Evolutionary conservation across 2,329 filamentous ascomycete genomes (phyloP), one percentile per base, ranked within the genome.

Genomic region (Cladophialophora yegresii): DNA sequence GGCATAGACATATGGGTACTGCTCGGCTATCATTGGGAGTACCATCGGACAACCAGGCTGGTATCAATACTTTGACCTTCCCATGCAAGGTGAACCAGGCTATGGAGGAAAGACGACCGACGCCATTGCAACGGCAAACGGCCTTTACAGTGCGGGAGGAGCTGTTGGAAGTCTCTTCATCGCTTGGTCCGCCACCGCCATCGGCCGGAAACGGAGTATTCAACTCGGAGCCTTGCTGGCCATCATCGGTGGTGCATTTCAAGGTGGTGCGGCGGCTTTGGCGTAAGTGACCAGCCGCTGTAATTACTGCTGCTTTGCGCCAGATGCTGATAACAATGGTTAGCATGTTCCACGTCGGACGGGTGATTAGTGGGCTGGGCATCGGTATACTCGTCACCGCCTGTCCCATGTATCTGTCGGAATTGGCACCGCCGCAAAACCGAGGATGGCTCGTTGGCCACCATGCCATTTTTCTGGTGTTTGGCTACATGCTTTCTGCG

Each of bases 21-120:
- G 72, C 32, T 70, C 73, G 33, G 71, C 74, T n/a, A 70, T 76
- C 54, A 80, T 82, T 43, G 75, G 76, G 7, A 78, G 77, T 12
- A 81, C 79, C 1, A 76, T 82, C 57, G 80, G 80, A 1, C 79
- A 82, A 63, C 78, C 79, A 3, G 76, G 73, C 33, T 81, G 81
- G 73, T 80, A 79, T 70, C 71, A 70, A 3, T 78, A 76, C 70
- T 77, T 81, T 62, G 68, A 77, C 33, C 73, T 82, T 5, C 76
- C 77, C 4, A 63, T 73, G 10, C 71, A 74, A 65, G 76, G 74
- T 8, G 71, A 77, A 58, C 75, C 78, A 2, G 78, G 77, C 23
- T 81, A 81, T 66, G 67, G 61, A 10, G 70, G 69, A 0, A 76
- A 77, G 58, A 80, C 79, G 0, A 76, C 78, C 1, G 75, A 77